Conservation (phyloP, 2,329 filamentous ascomycete genomes). For the Volutella citrinella region DNA sequence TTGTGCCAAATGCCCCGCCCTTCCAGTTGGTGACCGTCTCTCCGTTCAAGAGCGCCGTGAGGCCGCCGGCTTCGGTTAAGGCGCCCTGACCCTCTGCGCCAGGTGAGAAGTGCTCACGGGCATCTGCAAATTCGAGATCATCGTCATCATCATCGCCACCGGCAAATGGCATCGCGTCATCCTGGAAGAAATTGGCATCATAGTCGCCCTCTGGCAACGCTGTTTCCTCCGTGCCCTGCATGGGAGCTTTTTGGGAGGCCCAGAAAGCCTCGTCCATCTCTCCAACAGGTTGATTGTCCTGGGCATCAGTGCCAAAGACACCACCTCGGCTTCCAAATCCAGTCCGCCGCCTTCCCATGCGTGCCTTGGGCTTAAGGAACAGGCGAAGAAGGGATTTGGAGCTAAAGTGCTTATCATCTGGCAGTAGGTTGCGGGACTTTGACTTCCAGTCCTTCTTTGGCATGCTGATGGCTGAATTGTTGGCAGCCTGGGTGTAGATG, state of each 20-base stretch:
- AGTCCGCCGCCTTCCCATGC: slow-evolving; percentile 65
- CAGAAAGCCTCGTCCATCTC: slow-evolving; percentile 97
- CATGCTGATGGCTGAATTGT: slow-evolving; percentile 77
- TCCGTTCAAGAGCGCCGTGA: slow-evolving; percentile 48
- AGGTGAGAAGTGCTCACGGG: slow-evolving; percentile 74
- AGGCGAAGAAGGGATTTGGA: slow-evolving; percentile 84
- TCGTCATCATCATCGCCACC: slow-evolving; percentile 62
- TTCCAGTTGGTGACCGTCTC: slow-evolving; percentile 46
- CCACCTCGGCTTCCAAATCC: slow-evolving; percentile 43
- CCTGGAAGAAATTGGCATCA: slow-evolving; percentile 96
- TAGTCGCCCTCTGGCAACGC: slow-evolving; percentile 72
- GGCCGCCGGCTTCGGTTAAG: slow-evolving; percentile 45
- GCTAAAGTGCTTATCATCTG: slow-evolving; percentile 98
- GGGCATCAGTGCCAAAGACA: slow-evolving; percentile 40
- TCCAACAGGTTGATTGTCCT: slow-evolving; percentile 57
- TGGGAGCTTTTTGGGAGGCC: slow-evolving; percentile 67
- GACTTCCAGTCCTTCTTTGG: slow-evolving; percentile 96
- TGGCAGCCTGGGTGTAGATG: slow-evolving; percentile 77
- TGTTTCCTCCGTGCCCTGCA: slow-evolving; percentile 48
- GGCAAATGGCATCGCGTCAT: slow-evolving; percentile 71
- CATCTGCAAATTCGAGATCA: slow-evolving; percentile 74
- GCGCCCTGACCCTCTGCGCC: slow-evolving; percentile 50
- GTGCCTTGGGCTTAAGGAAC: slow-evolving; percentile 92
- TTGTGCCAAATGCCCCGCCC: slow-evolving; percentile 58
- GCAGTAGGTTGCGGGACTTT: slow-evolving; percentile 86